phyloP scores from a whole-genome alignment of 2,329 filamentous ascomycete species.

The Teratosphaeria zuluensis region DNA sequence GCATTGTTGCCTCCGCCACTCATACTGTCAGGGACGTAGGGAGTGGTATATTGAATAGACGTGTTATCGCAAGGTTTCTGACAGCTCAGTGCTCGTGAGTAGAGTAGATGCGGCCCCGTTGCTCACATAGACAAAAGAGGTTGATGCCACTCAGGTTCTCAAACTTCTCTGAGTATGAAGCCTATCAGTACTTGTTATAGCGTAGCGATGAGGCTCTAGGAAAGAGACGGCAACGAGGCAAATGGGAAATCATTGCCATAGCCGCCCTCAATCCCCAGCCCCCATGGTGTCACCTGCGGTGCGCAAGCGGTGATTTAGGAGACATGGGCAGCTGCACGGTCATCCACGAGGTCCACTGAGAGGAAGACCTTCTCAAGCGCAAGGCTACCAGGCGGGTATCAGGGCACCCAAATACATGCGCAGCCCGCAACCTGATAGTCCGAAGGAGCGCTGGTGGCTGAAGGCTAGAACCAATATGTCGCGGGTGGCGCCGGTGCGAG shows the following conservation, averaged over 20 bases:
- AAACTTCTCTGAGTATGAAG: not conserved
- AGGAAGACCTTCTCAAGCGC: not conserved
- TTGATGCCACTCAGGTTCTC: not conserved
- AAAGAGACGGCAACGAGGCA: not conserved
- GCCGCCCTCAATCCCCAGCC: not conserved
- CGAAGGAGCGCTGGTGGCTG: not conserved
- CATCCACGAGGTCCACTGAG: not conserved
- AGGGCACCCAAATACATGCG: not conserved
- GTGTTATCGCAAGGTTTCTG: not conserved
- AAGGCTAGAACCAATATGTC: not conserved
- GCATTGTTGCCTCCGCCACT: slow-evolving; percentile 17
- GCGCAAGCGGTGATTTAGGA: not conserved
- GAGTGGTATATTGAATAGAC: no score
- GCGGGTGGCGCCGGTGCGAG: not conserved
- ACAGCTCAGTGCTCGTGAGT: not conserved
- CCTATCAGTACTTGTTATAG: not conserved
- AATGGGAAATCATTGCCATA: not conserved
- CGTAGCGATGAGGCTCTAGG: not conserved
- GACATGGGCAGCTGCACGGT: not conserved
- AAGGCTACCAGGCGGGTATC: not conserved
- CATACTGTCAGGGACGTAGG: slow-evolving; percentile 9
- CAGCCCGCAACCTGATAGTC: not conserved
- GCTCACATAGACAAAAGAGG: not conserved
- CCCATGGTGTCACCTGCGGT: not conserved
- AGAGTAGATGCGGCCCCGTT: not conserved